Conservation (phyloP, 2,329 filamentous ascomycete species). For the Ophiostoma triangulosporum region DNA sequence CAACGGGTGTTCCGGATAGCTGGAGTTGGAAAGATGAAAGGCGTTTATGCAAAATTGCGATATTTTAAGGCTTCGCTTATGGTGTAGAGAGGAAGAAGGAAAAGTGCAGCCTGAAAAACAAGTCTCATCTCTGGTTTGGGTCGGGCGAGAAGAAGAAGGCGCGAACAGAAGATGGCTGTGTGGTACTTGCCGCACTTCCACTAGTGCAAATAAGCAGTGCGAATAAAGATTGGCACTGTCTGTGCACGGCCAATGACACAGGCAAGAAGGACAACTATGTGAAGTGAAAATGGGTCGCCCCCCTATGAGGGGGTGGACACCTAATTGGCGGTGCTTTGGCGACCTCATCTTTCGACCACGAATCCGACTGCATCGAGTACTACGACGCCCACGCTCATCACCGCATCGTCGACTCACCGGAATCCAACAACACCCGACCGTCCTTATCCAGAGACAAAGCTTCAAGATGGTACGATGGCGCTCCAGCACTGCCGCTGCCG, state of each 20-base stretch:
- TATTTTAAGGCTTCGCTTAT: not conserved
- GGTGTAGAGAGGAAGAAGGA: not conserved
- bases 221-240: not conserved
- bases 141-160: not conserved
- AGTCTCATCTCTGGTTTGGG: not conserved
- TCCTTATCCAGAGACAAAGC: not conserved
- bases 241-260: constrained; percentile 13
- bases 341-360: constrained; percentile 7
- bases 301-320: constrained; percentile 10
- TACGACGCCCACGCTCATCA: not conserved
- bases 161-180: not conserved
- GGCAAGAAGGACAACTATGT: constrained; percentile 13
- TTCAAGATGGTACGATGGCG: constrained; percentile 8
- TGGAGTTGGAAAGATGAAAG: not conserved
- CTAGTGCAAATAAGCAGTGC: constrained; percentile 1
- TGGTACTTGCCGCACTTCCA: not conserved
- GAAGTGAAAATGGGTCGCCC: constrained; percentile 12
- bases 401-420: not conserved
- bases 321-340: constrained; percentile 10
- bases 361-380: not conserved
- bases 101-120: not conserved
- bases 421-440: not conserved
- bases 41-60: too few species aligned
- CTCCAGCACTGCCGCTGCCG: not conserved
- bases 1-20: not conserved